Percentiles rank a stretch among this genome's conserved stretches.
phyloP scores from a whole-genome alignment of 305 asterid genomes.

The Ruellia speciosa region DNA sequence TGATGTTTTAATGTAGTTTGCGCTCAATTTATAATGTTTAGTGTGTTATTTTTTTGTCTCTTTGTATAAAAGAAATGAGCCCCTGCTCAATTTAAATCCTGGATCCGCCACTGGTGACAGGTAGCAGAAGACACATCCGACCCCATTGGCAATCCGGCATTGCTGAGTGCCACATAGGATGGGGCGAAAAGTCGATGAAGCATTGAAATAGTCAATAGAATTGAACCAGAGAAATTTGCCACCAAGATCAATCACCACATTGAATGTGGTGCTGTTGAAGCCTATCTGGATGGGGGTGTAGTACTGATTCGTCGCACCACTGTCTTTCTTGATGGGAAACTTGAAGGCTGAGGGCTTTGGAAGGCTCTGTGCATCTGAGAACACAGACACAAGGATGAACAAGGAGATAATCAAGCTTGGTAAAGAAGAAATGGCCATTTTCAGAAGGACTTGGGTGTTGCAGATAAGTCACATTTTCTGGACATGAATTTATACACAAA shows the following conservation, averaged over 20 bases:
- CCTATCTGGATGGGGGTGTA: conserved; percentile 36
- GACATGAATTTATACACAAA: too few species aligned
- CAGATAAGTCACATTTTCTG: too few species aligned
- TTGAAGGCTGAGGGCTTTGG: conserved; percentile 27
- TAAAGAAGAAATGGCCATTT: not conserved
- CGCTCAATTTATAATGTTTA: too few species aligned
- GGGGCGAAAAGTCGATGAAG: conserved; percentile 37
- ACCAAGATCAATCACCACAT: conserved; percentile 38
- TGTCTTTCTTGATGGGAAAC: conserved; percentile 34
- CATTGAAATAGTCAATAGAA: conserved; percentile 27
- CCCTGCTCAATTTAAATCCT: too few species aligned
- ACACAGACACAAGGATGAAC: conserved; percentile 6
- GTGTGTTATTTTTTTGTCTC: too few species aligned
- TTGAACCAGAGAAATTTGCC: conserved; percentile 43
- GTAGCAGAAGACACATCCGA: conserved; percentile 36
- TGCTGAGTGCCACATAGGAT: conserved; percentile 31
- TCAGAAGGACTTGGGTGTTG: too few species aligned
- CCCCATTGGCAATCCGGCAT: conserved; percentile 26
- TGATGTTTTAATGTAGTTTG: too few species aligned
- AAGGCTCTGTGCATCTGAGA: conserved; percentile 22
- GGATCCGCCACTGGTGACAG: too few species aligned
- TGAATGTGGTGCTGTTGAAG: conserved; percentile 29
- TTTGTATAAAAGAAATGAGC: too few species aligned
- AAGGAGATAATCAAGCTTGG: conserved; percentile 19
- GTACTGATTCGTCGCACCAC: conserved; percentile 29